Percentiles rank a stretch among this genome's conserved stretches.
Conservation (phyloP, 108 stramenopile genomes). For the Pinguiococcus pyrenoidosus region DNA sequence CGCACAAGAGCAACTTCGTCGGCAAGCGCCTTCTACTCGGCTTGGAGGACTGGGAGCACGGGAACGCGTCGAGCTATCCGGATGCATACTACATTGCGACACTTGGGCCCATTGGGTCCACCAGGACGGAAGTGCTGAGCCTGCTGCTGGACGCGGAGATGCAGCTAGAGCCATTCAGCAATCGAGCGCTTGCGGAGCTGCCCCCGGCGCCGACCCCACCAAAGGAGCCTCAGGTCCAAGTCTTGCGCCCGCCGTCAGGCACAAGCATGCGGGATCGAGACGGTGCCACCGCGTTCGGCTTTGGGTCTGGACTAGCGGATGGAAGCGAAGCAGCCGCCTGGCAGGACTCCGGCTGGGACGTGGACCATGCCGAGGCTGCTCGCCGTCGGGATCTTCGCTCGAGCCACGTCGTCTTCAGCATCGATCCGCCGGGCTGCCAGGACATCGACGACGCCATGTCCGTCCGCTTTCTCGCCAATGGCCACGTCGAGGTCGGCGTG, state of each 20-base stretch:
- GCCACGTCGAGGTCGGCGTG: conserved; percentile 23
- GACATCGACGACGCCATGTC: conserved; percentile 36
- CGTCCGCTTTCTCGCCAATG: conserved; percentile 22
- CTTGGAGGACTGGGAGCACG: no score
- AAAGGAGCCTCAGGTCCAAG: neutral
- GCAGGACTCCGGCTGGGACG: conserved; percentile 16
- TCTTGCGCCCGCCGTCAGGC: conserved; percentile 15
- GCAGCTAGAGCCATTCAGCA: conserved; percentile 44
- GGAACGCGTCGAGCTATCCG: conserved; percentile 45
- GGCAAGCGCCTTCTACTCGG: no score
- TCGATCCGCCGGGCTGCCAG: conserved; percentile 57
- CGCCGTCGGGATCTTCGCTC: conserved; percentile 35
- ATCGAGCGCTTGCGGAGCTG: conserved; percentile 47
- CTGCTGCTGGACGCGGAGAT: conserved; percentile 47
- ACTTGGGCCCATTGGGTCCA: conserved; percentile 36
- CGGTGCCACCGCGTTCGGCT: no score
- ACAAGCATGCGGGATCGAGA: conserved; percentile 26
- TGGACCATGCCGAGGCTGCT: conserved; percentile 25
- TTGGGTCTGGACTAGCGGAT: conserved; percentile 4
- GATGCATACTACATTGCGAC: conserved; percentile 28
- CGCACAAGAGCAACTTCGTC: no score
- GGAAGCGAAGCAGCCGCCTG: neutral
- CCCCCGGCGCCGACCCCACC: conserved; percentile 31
- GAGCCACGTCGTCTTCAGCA: conserved; percentile 41
- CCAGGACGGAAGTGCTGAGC: conserved; percentile 50